Percentiles rank a stretch among this genome's conserved stretches.
Evolutionary conservation across 805 yeast species (phyloP).

Genomic region (Lipomyces sp.): DNA sequence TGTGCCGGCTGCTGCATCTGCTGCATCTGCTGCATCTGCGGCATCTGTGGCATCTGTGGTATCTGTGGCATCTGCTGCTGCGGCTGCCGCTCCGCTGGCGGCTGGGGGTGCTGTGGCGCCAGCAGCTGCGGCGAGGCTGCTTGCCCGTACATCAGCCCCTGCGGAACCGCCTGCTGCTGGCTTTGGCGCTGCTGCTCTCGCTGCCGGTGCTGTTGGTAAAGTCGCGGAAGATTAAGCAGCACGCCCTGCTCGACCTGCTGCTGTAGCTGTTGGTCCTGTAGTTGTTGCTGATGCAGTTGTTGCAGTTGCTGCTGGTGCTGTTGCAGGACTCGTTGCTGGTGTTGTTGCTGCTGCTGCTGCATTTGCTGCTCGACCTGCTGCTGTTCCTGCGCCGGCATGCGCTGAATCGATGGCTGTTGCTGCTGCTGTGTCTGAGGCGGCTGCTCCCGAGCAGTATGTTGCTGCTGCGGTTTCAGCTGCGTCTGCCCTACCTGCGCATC

Average conservation of each 20-base stretch:
- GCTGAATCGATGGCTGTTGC: too few relatives aligned
- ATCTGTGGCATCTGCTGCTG: slow-evolving; percentile 1
- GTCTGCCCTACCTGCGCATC: neutral
- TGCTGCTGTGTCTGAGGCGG: neutral
- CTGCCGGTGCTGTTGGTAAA: too few relatives aligned
- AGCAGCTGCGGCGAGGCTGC: too few relatives aligned
- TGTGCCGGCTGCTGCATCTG: too few relatives aligned
- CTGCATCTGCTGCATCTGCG: neutral
- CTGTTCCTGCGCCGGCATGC: neutral
- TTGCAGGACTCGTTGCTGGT: neutral
- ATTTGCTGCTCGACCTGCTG: neutral
- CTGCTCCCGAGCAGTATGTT: neutral
- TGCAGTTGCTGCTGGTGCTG: neutral
- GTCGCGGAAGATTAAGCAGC: neutral
- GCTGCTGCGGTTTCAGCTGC: neutral
- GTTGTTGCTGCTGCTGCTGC: neutral
- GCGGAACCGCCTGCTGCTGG: too few relatives aligned
- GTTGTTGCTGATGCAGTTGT: neutral
- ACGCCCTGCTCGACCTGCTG: neutral
- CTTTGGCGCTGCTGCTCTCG: too few relatives aligned
- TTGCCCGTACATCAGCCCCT: too few relatives aligned
- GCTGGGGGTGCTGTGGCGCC: too few relatives aligned
- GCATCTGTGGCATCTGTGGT: neutral
- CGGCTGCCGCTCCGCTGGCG: slow-evolving; percentile 1
- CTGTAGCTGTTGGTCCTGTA: neutral